Percentiles rank a stretch among this genome's conserved stretches.
phyloP scores from a whole-genome alignment of 768 basidiomycete genomes.

The Pleurotus tuoliensis region DNA sequence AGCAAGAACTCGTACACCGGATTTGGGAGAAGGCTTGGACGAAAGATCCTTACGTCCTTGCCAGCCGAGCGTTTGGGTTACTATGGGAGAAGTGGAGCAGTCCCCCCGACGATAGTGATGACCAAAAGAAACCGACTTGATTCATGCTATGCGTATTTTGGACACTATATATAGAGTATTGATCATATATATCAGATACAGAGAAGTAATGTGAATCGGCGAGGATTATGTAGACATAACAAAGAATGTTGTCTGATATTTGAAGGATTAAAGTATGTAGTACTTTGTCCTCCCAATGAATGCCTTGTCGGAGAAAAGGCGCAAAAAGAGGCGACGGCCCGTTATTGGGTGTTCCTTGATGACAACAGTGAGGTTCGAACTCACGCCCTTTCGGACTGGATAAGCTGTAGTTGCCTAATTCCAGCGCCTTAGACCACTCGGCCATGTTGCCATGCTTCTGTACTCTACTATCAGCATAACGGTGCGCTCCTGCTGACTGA shows the following conservation, averaged over 20 bases:
- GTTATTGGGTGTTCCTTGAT: background rate
- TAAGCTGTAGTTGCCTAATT: conserved; percentile 36
- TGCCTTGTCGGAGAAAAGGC: too few relatives aligned
- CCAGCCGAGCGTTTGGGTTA: conserved; percentile 33
- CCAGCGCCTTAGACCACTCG: conserved; percentile 62
- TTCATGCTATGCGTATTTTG: too few relatives aligned
- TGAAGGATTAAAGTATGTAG: too few relatives aligned
- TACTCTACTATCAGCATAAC: too few relatives aligned
- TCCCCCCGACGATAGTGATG: conserved; percentile 5
- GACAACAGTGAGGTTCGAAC: conserved; percentile 46
- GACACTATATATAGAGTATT: too few relatives aligned
- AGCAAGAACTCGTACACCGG: conserved; percentile 50
- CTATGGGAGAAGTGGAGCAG: conserved; percentile 40
- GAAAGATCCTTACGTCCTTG: conserved; percentile 53
- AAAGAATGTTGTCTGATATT: too few relatives aligned
- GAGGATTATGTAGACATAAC: too few relatives aligned
- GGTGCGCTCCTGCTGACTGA: too few relatives aligned
- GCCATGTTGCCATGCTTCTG: conserved; percentile 40
- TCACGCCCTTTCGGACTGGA: conserved; percentile 40
- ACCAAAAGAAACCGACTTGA: conserved; percentile 2
- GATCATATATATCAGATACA: background rate
- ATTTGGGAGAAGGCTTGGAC: conserved; percentile 64
- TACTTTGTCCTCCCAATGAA: too few relatives aligned
- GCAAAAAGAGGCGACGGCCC: too few relatives aligned
- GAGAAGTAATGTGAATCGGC: background rate